Base-by-base conservation (phyloP, 23 red algal species). In the Gracilaria gracilis region DNA sequence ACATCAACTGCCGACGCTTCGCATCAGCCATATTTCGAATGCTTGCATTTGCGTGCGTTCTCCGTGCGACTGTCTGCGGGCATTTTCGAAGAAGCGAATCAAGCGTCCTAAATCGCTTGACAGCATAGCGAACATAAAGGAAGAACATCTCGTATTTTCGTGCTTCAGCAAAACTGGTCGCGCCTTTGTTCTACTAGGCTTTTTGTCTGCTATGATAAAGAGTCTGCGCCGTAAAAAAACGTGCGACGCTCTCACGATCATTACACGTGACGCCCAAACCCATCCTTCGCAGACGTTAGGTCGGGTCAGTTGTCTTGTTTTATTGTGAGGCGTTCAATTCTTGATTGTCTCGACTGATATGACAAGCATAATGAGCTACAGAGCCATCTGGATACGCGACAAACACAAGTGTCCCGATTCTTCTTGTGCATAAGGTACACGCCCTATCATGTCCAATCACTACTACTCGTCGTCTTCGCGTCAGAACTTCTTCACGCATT, bases 361-460 rank as follows among this genome's bases (percentile, higher is more conserved):
- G 88, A 39, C 88, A 91, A 24, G 88, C 88, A n/a, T 80, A 74
- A 44, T 91, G 88, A 40, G 78, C 78, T 29, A 91, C 79, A 21
- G 76, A 81, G 19, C 88, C 88, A 50, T 83, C 78, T 9, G 88
- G 76, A 58, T 83, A 83, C 13, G 88, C 88, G 27, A 66, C 88
- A 73, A 91, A 82, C 11, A 67, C 88, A 34, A 25, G 37, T 67
- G 78, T 64, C 21, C 75, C 88, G 40, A 91, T 91, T 82, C 76
- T 53, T 40, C 88, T 67, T 16, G 78, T 82, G 62, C 88, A 91
- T 9, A 82, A 75, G 34, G 75, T 83, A 58, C 88, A 91, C 27
- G 78, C 88, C 53, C 88, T 46, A 70, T 91, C 88, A 44, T 83
- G 75, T 33, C 76, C 78, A 33, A 91, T 73, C 3, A 91, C 58